Base-by-base conservation (phyloP, 1,284 basidiomycete genomes). In the Lignosus rhinocerotis region DNA sequence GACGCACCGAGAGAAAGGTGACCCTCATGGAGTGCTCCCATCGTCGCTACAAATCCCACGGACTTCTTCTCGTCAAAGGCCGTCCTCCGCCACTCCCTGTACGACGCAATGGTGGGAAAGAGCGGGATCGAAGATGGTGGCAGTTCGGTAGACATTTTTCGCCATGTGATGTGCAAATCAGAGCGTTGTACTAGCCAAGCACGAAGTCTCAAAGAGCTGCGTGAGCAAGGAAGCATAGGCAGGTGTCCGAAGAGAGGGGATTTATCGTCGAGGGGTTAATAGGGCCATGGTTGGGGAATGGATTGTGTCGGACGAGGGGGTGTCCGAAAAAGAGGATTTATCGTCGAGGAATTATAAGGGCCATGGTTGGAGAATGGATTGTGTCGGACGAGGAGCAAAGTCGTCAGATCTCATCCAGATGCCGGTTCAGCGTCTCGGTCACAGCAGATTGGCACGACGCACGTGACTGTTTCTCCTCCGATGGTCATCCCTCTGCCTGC, bases 21-120 rank as follows among this genome's bases (percentile, higher is more conserved):
- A 0, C 97, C 96, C 30, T 92, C 87, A 71, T 99, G 96, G 50
- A 99, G 75, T 0, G 96, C 96, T 30, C 96, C 96, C 97, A 99
- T 99, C 41, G 96, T 99, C 0, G 96, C 87, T 9, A 99, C 94
- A 60, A 93, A 93, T 0, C 96, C 96, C 3, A 99, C 93, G 3
- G 84, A 81, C 68, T 86, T 83, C 42, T 78, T 77, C 52, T 80
- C 76, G 1, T 81, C 76, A 60, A 84, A 85, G 0, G 86, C 90
- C 48, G 76, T 75, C 47, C 78, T 74, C 30, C 95, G 79, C 96
- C 96, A 99, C 76, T 79, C 74, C 46, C 94, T 81, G 66, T 89
- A 88, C 2, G 86, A 79, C 3, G 78, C 73, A 30, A 97, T 78
- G 0, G 88, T 86, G 3, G 81, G 85, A 65, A 96, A 86, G 52